Base-by-base conservation (phyloP, 768 basidiomycete genomes). In the Boletus barrowsii region DNA sequence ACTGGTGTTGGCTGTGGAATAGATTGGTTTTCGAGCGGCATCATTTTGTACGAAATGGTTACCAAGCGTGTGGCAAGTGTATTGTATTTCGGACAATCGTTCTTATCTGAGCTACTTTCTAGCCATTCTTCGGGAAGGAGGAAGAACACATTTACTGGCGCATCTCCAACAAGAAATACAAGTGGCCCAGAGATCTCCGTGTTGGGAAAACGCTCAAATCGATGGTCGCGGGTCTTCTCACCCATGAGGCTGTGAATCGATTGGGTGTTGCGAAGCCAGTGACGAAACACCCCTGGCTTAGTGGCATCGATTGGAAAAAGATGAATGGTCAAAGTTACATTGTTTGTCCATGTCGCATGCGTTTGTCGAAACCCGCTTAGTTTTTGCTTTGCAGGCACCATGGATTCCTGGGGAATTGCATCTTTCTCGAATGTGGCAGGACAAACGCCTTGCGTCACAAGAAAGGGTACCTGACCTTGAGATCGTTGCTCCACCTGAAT, bases 11-110 rank as follows among this genome's bases (percentile, higher is more conserved):
- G 71, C 4, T 32, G 62, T 32, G 65, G 71, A 2, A 59, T 80
- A 10, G 83, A 86, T 63, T 83, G 82, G 82, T 84, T 79, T 76
- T 69, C 82, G 20, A 70, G 70, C 24, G 83, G 81, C 0, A 62
- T 78, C 11, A 70, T 76, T 22, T 60, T 84, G 24, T 85, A 73
- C 53, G 82, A 85, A 59, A 80, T 85, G 78, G 60, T 74, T 5
- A 75, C 77, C 5, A 65, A 72, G 35, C 66, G 64, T 50, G 56
- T 67, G 53, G 70, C 67, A 60, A 54, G 75, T 64, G 75, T 64
- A 17, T n/a, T 10, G 15, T 24, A 39, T 44, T 62, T 54, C 10
- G 10, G 13, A 41, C 22, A 14, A 17, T 17, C 1, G 35, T 18
- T 26, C 18, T 44, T 14, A 17, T 30, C 42, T 60, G 14, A 3